Conservation (phyloP, 495 filamentous ascomycete genomes). For the Penicillium macrosclerotiorum region DNA sequence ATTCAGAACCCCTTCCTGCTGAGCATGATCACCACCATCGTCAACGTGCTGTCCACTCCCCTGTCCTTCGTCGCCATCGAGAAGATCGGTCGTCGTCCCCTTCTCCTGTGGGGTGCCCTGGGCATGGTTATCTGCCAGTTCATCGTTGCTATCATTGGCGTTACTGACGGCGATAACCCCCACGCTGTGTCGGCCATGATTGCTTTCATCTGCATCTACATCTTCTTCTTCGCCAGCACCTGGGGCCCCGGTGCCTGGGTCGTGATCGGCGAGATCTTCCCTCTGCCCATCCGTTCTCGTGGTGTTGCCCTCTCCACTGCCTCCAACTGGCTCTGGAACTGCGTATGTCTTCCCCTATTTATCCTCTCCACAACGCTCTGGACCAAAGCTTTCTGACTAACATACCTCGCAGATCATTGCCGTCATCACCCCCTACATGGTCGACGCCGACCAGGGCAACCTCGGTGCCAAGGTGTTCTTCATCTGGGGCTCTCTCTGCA, state of each 20-base stretch:
- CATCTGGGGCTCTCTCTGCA: slow-evolving; percentile 75
- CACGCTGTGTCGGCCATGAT: slow-evolving; percentile 64
- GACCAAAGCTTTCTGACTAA: slow-evolving; percentile 1
- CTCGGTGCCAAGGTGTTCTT: slow-evolving; percentile 80
- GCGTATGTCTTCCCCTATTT: too few relatives aligned
- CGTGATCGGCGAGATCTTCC: slow-evolving; percentile 85
- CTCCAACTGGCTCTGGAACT: slow-evolving; percentile 89
- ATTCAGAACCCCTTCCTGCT: slow-evolving; percentile 77
- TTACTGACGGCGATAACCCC: slow-evolving; percentile 50
- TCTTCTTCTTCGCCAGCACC: slow-evolving; percentile 73
- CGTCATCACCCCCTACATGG: slow-evolving; percentile 80
- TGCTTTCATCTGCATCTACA: slow-evolving; percentile 73
- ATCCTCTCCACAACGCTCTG: too few relatives aligned
- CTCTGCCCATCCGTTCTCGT: slow-evolving; percentile 76
- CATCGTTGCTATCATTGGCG: slow-evolving; percentile 75
- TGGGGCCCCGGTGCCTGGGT: slow-evolving; percentile 80
- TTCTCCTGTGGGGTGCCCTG: slow-evolving; percentile 74
- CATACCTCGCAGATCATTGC: slow-evolving; percentile 57
- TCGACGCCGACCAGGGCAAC: slow-evolving; percentile 62
- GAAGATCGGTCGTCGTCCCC: slow-evolving; percentile 74
- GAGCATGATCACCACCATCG: slow-evolving; percentile 74
- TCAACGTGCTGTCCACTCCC: slow-evolving; percentile 82
- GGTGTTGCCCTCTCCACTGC: slow-evolving; percentile 79
- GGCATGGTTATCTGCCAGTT: slow-evolving; percentile 86
- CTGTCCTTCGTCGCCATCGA: slow-evolving; percentile 83